phyloP scores from a whole-genome alignment of 2,329 filamentous ascomycete genomes.

The Fusarium avenaceum region DNA sequence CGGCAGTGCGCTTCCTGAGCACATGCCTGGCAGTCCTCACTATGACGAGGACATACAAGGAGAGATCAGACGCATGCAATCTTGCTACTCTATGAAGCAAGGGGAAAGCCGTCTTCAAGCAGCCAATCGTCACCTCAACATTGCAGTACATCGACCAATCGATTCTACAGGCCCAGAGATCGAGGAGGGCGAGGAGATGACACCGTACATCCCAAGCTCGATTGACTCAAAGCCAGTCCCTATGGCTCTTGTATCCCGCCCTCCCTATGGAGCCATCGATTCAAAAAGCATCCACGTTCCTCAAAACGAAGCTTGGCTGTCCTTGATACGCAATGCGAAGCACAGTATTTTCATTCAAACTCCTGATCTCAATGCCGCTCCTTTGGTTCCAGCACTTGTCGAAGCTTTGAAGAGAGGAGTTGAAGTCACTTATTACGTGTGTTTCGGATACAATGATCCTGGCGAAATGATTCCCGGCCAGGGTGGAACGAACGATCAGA shows the following conservation, averaged over 20 bases:
- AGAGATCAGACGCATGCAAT: conserved; percentile 74
- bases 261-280: conserved; percentile 74
- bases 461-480: conserved; percentile 82
- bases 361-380: conserved; percentile 80
- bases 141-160: conserved; percentile 66
- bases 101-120: conserved; percentile 69
- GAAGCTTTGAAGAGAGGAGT: conserved; percentile 76
- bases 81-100: conserved; percentile 62
- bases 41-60: conserved; percentile 73
- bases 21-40: conserved; percentile 70
- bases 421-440: conserved; percentile 77
- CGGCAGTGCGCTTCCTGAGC: conserved; percentile 60
- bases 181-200: conserved; percentile 69
- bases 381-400: conserved; percentile 72
- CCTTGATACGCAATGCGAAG: conserved; percentile 74
- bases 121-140: conserved; percentile 75
- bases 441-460: conserved; percentile 83
- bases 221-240: conserved; percentile 68
- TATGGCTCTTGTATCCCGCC: conserved; percentile 78
- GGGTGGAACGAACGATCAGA: conserved; percentile 81
- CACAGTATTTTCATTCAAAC: conserved; percentile 81
- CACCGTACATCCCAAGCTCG: conserved; percentile 68
- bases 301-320: conserved; percentile 82
- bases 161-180: conserved; percentile 67
- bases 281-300: conserved; percentile 73